These are phyloP conservation scores for Odonthalia washingtoniensis DNA, from an alignment of 31 red algal genomes.

Conservation along the genomic window DNA sequence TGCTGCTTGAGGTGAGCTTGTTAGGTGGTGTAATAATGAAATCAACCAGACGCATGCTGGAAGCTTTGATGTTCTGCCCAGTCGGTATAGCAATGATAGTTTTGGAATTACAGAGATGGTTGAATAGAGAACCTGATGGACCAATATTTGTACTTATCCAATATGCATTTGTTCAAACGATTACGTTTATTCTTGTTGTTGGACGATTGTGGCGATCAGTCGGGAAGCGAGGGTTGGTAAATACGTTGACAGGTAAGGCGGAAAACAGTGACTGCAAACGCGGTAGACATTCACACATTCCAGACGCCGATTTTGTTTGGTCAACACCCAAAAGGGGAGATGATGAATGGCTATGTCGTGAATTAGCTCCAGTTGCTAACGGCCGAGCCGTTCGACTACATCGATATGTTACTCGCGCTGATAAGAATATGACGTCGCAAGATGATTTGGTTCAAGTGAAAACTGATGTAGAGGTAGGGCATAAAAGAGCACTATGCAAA, in stretches of 20 bases:
- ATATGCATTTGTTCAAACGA: not conserved
- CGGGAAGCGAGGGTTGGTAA: slow-evolving; percentile 8
- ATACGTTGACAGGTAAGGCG: not conserved
- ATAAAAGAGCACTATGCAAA: not conserved
- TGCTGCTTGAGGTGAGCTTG: slow-evolving; percentile 7
- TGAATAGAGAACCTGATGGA: not conserved
- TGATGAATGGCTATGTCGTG: slow-evolving; percentile 69
- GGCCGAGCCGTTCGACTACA: slow-evolving; percentile 64
- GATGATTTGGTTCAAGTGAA: slow-evolving; percentile 6
- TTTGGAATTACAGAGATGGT: slow-evolving; percentile 15
- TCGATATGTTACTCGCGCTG: slow-evolving; percentile 65
- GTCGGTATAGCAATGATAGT: not conserved
- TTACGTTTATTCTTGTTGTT: slow-evolving; percentile 30
- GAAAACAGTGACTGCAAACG: slow-evolving; percentile 1
- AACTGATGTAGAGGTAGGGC: not conserved
- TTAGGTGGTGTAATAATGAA: slow-evolving; percentile 1
- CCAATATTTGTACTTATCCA: slow-evolving; percentile 10
- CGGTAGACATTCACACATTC: slow-evolving; percentile 12
- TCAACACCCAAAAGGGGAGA: slow-evolving; percentile 54
- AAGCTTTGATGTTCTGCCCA: slow-evolving; percentile 29
- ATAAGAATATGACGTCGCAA: slow-evolving; percentile 16
- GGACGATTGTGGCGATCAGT: slow-evolving; percentile 31
- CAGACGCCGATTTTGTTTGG: slow-evolving; percentile 88
- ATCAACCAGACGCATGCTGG: not conserved
- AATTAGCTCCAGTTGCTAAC: slow-evolving; percentile 50